phyloP scores from a whole-genome alignment of 2,329 filamentous ascomycete species.

The Monosporascus sp. region DNA sequence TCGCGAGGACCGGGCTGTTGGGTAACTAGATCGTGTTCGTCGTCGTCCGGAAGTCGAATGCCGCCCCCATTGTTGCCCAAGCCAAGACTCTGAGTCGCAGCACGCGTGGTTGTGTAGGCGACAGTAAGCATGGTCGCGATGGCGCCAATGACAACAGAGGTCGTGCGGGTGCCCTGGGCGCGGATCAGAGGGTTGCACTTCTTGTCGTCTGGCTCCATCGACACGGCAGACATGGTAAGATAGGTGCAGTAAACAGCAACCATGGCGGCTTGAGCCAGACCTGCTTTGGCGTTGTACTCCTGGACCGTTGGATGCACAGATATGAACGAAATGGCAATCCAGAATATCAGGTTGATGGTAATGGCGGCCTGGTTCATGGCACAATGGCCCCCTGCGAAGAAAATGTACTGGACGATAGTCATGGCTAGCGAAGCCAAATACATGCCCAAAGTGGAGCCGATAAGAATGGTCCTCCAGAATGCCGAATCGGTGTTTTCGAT shows the following conservation, averaged over 20 bases:
- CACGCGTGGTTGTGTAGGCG: constrained; percentile 94
- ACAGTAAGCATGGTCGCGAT: constrained; percentile 96
- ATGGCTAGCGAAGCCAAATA: constrained; percentile 85
- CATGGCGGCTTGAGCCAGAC: constrained; percentile 95
- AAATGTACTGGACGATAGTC: constrained; percentile 96
- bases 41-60: constrained; percentile 61
- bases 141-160: constrained; percentile 85
- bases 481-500: constrained; percentile 86
- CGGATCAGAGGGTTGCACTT: constrained; percentile 88
- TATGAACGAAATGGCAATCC: constrained; percentile 73
- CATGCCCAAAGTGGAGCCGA: constrained; percentile 91
- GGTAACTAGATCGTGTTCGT: constrained; percentile 84
- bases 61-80: constrained; percentile 56
- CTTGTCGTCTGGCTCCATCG: constrained; percentile 94
- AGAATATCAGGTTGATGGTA: constrained; percentile 83
- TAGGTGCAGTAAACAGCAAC: constrained; percentile 98
- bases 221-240: constrained; percentile 94
- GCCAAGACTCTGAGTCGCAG: constrained; percentile 83
- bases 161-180: constrained; percentile 81
- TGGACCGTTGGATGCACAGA: constrained; percentile 89
- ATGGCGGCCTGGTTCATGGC: constrained; percentile 97
- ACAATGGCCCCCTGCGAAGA: constrained; percentile 78
- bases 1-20: constrained; percentile 81
- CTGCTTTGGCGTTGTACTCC: constrained; percentile 86
- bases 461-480: constrained; percentile 78